Percentiles rank a stretch among this genome's conserved stretches.
phyloP scores from a whole-genome alignment of 1,139 yeast genomes.

The Yamadazyma atmosphaerica region DNA sequence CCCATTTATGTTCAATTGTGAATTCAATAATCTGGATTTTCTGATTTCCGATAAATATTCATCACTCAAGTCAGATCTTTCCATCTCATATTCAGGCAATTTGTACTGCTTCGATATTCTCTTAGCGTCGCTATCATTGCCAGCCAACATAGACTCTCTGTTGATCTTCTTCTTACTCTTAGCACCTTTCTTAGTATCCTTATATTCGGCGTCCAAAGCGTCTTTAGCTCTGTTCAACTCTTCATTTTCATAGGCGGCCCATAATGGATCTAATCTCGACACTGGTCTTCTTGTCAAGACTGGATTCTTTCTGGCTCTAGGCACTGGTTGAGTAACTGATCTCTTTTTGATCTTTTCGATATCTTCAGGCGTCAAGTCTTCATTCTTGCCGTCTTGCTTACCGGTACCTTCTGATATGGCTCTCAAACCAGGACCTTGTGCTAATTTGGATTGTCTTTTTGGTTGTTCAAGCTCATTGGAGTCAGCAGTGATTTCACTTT shows the following conservation, averaged over 20 bases:
- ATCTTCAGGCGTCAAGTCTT: constrained; percentile 41
- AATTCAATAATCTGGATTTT: constrained; percentile 44
- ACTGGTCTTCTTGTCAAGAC: constrained; percentile 59
- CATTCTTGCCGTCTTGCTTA: constrained; percentile 17
- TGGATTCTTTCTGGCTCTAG: constrained; percentile 42
- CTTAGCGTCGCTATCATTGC: constrained; percentile 21
- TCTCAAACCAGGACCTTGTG: constrained; percentile 23
- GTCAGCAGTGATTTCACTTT: constrained; percentile 25
- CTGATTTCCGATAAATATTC: constrained; percentile 48
- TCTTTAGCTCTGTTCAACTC: constrained; percentile 49
- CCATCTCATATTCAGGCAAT: constrained; percentile 41
- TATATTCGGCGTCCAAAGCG: constrained; percentile 41
- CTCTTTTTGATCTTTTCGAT: constrained; percentile 46
- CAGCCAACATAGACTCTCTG: constrained; percentile 43
- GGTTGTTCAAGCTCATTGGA: constrained; percentile 34
- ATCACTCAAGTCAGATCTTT: constrained; percentile 40
- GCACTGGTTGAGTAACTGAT: constrained; percentile 47
- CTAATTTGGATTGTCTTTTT: constrained; percentile 35
- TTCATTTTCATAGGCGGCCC: constrained; percentile 49
- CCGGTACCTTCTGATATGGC: constrained; percentile 40
- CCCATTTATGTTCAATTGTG: constrained; percentile 39
- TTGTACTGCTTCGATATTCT: constrained; percentile 22
- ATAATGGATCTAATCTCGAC: constrained; percentile 67
- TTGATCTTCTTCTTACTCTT: constrained; percentile 24
- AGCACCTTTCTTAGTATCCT: constrained; percentile 17